These are phyloP conservation scores for Phyllosticta citribraziliensis DNA, from an alignment of 2,329 filamentous ascomycete species.

Conservation along the genomic window DNA sequence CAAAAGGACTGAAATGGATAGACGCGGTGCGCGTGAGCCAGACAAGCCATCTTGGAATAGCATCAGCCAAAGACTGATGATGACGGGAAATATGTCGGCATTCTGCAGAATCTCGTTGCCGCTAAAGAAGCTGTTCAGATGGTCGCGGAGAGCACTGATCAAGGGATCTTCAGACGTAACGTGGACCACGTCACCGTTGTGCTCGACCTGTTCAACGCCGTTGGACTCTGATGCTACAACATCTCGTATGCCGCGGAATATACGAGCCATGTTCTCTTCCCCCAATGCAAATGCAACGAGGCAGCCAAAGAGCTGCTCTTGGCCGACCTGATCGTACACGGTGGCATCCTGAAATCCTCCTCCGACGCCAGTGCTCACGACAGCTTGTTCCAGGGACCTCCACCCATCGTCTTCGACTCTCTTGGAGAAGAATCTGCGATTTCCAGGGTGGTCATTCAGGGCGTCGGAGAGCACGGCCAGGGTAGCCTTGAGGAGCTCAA, in stretches of 20 bases:
- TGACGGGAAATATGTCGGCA: constrained; percentile 29
- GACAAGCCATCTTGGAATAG: constrained; percentile 23
- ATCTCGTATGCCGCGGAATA: constrained; percentile 45
- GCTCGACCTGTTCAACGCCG: not conserved
- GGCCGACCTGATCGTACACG: constrained; percentile 26
- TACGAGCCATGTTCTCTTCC: constrained; percentile 60
- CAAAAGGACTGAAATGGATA: constrained; percentile 27
- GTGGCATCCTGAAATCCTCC: constrained; percentile 21
- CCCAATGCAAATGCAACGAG: constrained; percentile 73
- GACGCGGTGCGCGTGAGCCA: constrained; percentile 23
- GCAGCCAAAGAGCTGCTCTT: constrained; percentile 72
- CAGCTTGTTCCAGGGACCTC: constrained; percentile 62
- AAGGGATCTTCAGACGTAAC: constrained; percentile 5
- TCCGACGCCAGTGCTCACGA: constrained; percentile 53
- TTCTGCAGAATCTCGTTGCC: constrained; percentile 32
- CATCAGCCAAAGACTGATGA: constrained; percentile 30
- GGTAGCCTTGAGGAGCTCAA: constrained; percentile 60
- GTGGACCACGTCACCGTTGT: constrained; percentile 16
- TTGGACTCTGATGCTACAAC: not conserved
- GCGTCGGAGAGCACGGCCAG: constrained; percentile 65
- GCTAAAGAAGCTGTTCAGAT: constrained; percentile 26
- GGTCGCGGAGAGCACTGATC: constrained; percentile 16
- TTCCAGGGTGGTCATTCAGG: constrained; percentile 71
- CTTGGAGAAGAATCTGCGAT: constrained; percentile 75
- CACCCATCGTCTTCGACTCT: constrained; percentile 70